Conservation (phyloP, 495 filamentous ascomycete genomes). For the Xanthoparmelia taractica region DNA sequence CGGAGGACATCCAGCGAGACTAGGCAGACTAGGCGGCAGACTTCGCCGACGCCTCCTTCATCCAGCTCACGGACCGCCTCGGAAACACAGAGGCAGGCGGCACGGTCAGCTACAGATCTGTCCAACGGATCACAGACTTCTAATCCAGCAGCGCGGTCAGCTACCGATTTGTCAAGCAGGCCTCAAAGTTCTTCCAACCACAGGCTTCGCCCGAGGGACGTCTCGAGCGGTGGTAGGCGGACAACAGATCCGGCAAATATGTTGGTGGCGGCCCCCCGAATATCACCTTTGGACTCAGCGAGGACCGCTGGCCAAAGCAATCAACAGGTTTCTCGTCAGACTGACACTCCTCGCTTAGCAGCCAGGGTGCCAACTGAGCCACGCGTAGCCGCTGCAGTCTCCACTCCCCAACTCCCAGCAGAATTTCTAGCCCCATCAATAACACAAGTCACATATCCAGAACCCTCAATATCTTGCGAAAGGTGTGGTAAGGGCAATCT, state of each 20-base stretch:
- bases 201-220: constrained; percentile 13
- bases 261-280: constrained; percentile 2
- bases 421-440: constrained; percentile 5
- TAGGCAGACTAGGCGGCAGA: constrained; percentile 25
- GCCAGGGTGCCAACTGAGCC: constrained; percentile 3
- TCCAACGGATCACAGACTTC: constrained; percentile 37
- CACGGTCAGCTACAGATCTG: constrained; percentile 55
- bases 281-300: neutral
- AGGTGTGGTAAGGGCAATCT: constrained; percentile 59
- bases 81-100: constrained; percentile 36
- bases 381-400: neutral
- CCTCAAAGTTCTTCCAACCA: constrained; percentile 31
- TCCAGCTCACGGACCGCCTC: constrained; percentile 29
- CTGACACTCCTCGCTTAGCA: neutral
- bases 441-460: constrained; percentile 40
- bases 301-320: neutral
- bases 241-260: constrained; percentile 37
- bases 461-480: constrained; percentile 66
- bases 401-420: constrained; percentile 1
- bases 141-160: constrained; percentile 40
- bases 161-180: constrained; percentile 49
- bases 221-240: constrained; percentile 34
- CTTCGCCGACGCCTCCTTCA: constrained; percentile 24
- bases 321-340: neutral
- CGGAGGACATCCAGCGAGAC: constrained; percentile 46